phyloP scores from a whole-genome alignment of 345 rosid species.

The Laguncularia racemosa region DNA sequence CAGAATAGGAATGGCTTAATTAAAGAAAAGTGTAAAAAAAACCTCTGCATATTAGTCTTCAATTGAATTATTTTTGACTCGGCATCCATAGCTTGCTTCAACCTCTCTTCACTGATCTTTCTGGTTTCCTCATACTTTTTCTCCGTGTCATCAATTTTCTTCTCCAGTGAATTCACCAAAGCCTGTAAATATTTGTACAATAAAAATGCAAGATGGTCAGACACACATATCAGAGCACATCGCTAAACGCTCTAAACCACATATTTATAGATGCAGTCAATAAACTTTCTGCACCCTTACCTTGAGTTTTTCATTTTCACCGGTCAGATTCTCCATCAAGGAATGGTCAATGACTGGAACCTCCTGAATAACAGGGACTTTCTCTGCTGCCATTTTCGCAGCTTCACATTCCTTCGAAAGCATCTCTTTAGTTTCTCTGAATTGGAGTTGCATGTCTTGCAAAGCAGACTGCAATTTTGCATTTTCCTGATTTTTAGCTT shows the following conservation, averaged over 20 bases:
- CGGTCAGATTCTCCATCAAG: slow-evolving; percentile 62
- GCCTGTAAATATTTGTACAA: slow-evolving; percentile 37
- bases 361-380: slow-evolving; percentile 72
- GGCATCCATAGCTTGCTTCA: slow-evolving; percentile 92
- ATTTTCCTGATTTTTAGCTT: slow-evolving; percentile 86
- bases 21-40: neutral
- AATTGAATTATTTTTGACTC: slow-evolving; percentile 74
- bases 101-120: slow-evolving; percentile 79
- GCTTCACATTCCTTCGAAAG: slow-evolving; percentile 72
- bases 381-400: slow-evolving; percentile 58
- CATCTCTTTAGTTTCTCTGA: slow-evolving; percentile 77
- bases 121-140: slow-evolving; percentile 71
- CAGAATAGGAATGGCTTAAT: neutral
- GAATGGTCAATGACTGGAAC: slow-evolving; percentile 74
- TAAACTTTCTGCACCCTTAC: slow-evolving; percentile 26
- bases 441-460: slow-evolving; percentile 70
- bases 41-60: slow-evolving; percentile 93
- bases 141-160: slow-evolving; percentile 85
- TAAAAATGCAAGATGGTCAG: no score
- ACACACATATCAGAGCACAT: no score
- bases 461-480: slow-evolving; percentile 74
- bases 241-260: neutral
- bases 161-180: slow-evolving; percentile 70
- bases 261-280: slow-evolving; percentile 9
- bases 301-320: slow-evolving; percentile 93